phyloP scores from a whole-genome alignment of 495 filamentous ascomycete species.

The Cercophora newfieldiana region DNA sequence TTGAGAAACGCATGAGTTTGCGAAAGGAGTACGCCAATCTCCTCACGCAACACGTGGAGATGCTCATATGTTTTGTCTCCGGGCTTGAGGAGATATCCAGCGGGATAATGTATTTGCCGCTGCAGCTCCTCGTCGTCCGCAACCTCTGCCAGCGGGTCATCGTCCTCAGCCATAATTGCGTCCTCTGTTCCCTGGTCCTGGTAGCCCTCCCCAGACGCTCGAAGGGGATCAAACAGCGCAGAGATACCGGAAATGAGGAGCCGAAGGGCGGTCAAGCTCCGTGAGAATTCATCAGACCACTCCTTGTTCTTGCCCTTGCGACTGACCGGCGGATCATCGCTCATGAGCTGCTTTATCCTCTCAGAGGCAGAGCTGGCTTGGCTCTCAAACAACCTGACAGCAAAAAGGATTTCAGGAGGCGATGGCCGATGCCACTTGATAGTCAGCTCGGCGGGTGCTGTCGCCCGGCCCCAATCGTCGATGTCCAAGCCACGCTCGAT shows the following conservation, averaged over 20 bases:
- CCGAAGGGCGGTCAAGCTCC: constrained; percentile 82
- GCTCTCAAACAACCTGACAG: constrained; percentile 80
- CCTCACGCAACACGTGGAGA: constrained; percentile 78
- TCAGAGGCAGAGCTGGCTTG: constrained; percentile 60
- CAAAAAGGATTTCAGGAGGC: constrained; percentile 78
- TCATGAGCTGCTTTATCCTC: constrained; percentile 71
- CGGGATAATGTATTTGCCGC: constrained; percentile 78
- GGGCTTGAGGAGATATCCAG: constrained; percentile 76
- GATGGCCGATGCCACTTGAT: constrained; percentile 90
- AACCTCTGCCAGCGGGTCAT: constrained; percentile 64
- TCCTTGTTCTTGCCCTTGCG: constrained; percentile 94
- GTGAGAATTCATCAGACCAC: constrained; percentile 94
- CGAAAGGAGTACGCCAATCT: constrained; percentile 77
- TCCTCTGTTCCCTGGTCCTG: constrained; percentile 43
- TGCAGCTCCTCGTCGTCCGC: constrained; percentile 81
- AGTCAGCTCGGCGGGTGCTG: constrained; percentile 69
- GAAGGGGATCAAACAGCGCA: constrained; percentile 78
- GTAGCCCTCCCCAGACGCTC: constrained; percentile 54
- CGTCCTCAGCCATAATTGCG: constrained; percentile 55
- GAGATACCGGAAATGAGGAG: constrained; percentile 86
- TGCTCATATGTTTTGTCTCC: constrained; percentile 62
- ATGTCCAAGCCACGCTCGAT: constrained; percentile 54
- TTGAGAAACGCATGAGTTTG: constrained; percentile 80
- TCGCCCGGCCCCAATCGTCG: constrained; percentile 74
- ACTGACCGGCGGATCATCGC: constrained; percentile 80